phyloP scores from a whole-genome alignment of 2,329 filamentous ascomycete genomes.

The Ophiostoma populinum region DNA sequence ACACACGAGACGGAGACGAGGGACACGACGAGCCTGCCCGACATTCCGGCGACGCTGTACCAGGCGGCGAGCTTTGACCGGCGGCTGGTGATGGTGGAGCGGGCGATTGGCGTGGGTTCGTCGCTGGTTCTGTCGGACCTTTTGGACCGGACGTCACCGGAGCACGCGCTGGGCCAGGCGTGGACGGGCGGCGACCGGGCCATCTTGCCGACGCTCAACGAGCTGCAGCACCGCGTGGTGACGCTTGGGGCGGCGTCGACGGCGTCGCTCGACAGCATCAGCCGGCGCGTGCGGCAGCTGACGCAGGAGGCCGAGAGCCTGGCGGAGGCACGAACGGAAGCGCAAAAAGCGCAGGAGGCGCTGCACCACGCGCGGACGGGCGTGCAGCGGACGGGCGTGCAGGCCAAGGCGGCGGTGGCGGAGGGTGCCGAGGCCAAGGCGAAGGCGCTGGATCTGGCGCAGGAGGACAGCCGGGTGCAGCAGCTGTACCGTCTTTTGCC shows the following conservation, averaged over 20 bases:
- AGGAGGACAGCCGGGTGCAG: no score
- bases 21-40: no score
- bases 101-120: conserved; percentile 60
- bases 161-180: not conserved
- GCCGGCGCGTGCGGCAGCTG: conserved; percentile 50
- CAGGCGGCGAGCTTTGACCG: conserved; percentile 80
- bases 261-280: conserved; percentile 55
- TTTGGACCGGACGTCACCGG: conserved; percentile 24
- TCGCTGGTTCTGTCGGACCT: conserved; percentile 43
- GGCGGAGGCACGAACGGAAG: conserved; percentile 45
- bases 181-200: conserved; percentile 26
- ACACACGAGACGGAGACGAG: no score
- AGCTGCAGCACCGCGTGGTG: conserved; percentile 63
- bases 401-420: conserved; percentile 16
- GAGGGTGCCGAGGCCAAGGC: conserved; percentile 57
- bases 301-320: conserved; percentile 57
- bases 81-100: conserved; percentile 63
- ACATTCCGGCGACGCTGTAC: conserved; percentile 32
- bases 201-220: conserved; percentile 66
- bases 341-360: conserved; percentile 43
- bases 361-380: conserved; percentile 34
- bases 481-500: no score
- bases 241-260: conserved; percentile 58
- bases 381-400: conserved; percentile 41
- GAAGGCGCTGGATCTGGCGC: conserved; percentile 72